These are phyloP conservation scores for Biancaea sappan DNA, from an alignment of 306 rosid genomes.

Conservation along the genomic window DNA sequence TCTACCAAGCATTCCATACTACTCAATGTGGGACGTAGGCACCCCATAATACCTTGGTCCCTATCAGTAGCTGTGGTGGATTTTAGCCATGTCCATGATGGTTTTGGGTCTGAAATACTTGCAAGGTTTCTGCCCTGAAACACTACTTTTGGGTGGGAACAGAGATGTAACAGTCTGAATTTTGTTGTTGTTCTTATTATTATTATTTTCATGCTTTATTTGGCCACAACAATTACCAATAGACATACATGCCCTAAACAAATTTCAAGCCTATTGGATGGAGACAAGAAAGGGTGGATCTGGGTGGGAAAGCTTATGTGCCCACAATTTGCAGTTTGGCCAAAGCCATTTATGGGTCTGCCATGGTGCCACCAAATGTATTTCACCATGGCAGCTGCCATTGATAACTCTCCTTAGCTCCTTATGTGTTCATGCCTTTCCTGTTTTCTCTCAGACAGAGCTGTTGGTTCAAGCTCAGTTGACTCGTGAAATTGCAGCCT, in stretches of 20 bases:
- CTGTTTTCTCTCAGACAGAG: slow-evolving; percentile 71
- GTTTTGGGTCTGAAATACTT: background rate
- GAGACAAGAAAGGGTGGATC: background rate
- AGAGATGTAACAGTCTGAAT: background rate
- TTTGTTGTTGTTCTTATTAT: too few relatives aligned
- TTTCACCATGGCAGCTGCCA: background rate
- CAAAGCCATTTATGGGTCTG: background rate
- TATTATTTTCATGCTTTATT: background rate
- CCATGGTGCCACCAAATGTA: background rate
- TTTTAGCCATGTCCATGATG: background rate
- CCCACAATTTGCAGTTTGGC: background rate
- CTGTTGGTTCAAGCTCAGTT: slow-evolving; percentile 94
- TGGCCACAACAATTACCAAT: background rate
- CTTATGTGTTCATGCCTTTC: slow-evolving; percentile 33
- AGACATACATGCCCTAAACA: background rate
- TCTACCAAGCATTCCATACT: too few relatives aligned
- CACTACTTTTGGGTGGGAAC: background rate
- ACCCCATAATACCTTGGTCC: too few relatives aligned
- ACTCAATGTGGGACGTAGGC: too few relatives aligned
- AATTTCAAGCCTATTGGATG: background rate
- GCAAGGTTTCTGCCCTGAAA: background rate
- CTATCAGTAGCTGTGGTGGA: too few relatives aligned
- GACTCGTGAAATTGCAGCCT: slow-evolving; percentile 68
- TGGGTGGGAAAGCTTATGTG: background rate
- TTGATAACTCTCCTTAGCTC: background rate